Conservation (phyloP, 371 early-diverging fungal species). For the Circinella umbellata region DNA sequence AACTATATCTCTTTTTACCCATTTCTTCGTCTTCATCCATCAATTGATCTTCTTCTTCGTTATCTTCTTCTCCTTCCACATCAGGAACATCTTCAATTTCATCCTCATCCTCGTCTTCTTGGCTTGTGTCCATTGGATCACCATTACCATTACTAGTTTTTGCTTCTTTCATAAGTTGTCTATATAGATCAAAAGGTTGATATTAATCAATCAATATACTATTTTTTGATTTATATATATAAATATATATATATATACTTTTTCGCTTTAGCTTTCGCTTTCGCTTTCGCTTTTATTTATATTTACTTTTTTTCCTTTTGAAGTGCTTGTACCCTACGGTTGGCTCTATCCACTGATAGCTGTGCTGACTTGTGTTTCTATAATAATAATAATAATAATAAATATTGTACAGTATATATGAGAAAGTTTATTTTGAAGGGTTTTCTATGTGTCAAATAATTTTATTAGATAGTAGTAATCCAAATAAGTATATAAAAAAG, state of each 20-base stretch:
- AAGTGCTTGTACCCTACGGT: slow-evolving; percentile 21
- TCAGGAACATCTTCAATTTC: slow-evolving; percentile 11
- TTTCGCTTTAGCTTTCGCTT: too few species aligned
- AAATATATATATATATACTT: too few species aligned
- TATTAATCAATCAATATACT: neutral
- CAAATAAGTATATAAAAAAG: too few species aligned
- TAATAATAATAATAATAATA: neutral
- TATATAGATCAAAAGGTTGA: neutral
- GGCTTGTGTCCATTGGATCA: slow-evolving; percentile 21
- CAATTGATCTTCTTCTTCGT: slow-evolving; percentile 22
- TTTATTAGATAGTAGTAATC: too few species aligned
- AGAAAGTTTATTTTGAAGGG: neutral
- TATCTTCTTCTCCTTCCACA: slow-evolving; percentile 13
- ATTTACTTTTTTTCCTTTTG: slow-evolving; percentile 24
- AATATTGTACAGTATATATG: neutral
- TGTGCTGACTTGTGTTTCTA: slow-evolving; percentile 31
- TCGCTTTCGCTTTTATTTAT: neutral
- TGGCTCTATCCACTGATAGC: slow-evolving; percentile 23
- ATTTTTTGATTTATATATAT: neutral
- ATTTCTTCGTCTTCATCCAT: slow-evolving; percentile 29
- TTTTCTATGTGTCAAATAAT: too few species aligned
- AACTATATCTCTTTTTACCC: slow-evolving; percentile 9
- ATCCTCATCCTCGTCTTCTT: slow-evolving; percentile 24
- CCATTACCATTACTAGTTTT: slow-evolving; percentile 9
- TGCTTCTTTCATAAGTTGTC: slow-evolving; percentile 13